Evolutionary conservation across 306 rosid species (phyloP).

Genomic region (Ormosia semicastrata): DNA sequence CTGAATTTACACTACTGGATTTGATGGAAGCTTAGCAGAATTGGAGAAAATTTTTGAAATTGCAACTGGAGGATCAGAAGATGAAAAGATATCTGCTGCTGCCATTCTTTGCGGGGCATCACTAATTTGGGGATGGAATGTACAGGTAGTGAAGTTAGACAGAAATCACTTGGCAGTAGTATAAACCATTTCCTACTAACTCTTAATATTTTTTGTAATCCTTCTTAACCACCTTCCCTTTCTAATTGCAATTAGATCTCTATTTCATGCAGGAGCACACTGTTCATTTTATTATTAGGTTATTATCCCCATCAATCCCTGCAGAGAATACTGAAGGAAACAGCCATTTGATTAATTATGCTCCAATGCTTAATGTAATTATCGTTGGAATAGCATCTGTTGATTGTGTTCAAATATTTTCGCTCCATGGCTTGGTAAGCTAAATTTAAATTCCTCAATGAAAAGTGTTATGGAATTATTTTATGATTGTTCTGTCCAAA

Average conservation of each 20-base stretch:
- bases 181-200: too few species aligned
- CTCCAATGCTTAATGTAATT: slow-evolving; percentile 77
- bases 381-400: slow-evolving; percentile 85
- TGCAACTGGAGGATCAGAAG: slow-evolving; percentile 83
- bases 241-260: slow-evolving; percentile 24
- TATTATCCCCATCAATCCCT: slow-evolving; percentile 83
- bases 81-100: slow-evolving; percentile 91
- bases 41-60: slow-evolving; percentile 83
- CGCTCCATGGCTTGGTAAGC: slow-evolving; percentile 94
- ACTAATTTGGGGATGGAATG: slow-evolving; percentile 87
- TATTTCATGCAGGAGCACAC: slow-evolving; percentile 83
- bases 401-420: slow-evolving; percentile 90
- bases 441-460: neutral
- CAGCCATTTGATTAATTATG: slow-evolving; percentile 73
- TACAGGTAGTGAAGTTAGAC: slow-evolving; percentile 66
- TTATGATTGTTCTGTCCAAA: neutral
- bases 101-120: slow-evolving; percentile 95
- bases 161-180: too few species aligned
- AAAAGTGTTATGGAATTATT: neutral
- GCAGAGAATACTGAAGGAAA: slow-evolving; percentile 56
- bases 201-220: too few species aligned
- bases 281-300: slow-evolving; percentile 75
- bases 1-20: slow-evolving; percentile 99
- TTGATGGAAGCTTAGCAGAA: slow-evolving; percentile 99
- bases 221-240: slow-evolving; percentile 4